A percentile compares a stretch with the other conserved stretches of the same genome.
Evolutionary conservation across 805 yeast species (phyloP).

Genomic region (Lipomyces starkeyi): DNA sequence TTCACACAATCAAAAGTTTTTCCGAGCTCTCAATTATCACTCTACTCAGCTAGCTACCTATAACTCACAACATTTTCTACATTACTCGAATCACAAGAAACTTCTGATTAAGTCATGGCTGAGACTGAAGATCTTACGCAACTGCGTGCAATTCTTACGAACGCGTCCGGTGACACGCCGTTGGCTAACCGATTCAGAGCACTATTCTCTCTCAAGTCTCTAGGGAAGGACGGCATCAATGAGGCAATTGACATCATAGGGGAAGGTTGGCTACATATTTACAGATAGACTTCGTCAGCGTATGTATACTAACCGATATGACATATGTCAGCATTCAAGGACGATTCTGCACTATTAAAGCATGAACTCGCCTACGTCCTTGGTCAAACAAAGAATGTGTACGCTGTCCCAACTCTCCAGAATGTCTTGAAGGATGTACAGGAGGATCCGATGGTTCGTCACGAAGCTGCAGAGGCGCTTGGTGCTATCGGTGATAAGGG

Average conservation of each 20-base stretch:
- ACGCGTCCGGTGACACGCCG: conserved; percentile 62
- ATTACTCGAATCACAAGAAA: background rate
- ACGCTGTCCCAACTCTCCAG: conserved; percentile 77
- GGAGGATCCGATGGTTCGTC: conserved; percentile 94
- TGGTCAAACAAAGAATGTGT: conserved; percentile 89
- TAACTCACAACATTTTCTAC: background rate
- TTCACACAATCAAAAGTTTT: no score
- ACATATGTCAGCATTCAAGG: conserved; percentile 55
- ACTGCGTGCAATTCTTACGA: conserved; percentile 29
- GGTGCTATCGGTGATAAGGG: conserved; percentile 91
- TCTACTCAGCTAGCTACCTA: background rate
- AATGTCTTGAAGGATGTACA: conserved; percentile 65
- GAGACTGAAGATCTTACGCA: conserved; percentile 24
- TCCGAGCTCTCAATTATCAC: background rate
- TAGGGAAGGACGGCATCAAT: conserved; percentile 73
- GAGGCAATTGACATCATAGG: conserved; percentile 83
- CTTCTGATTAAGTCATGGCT: conserved; percentile 15
- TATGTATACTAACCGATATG: background rate
- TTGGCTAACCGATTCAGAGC: conserved; percentile 93
- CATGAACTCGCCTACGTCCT: conserved; percentile 97
- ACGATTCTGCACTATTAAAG: conserved; percentile 85
- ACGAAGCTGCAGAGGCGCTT: conserved; percentile 98
- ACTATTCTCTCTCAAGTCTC: conserved; percentile 82
- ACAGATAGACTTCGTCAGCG: background rate
- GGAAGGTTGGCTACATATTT: conserved; percentile 53